These are phyloP conservation scores for Tulasnella calospora DNA, from an alignment of 768 basidiomycete species.

Conservation along the genomic window DNA sequence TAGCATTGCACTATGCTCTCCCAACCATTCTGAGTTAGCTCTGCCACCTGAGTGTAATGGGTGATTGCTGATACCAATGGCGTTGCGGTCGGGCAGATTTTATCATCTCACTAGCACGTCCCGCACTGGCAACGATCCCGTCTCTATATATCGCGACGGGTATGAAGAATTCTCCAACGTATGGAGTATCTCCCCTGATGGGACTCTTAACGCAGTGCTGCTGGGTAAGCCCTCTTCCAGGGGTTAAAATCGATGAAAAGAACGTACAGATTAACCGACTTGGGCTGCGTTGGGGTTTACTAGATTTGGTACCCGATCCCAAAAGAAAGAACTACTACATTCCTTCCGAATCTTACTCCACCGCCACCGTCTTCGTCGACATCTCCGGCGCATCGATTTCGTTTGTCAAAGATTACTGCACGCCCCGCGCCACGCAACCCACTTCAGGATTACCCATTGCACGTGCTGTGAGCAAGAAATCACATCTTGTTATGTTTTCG, in stretches of 20 bases:
- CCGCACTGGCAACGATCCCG: background rate
- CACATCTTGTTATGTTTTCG: too few species aligned
- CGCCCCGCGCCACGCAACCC: background rate
- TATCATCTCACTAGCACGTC: background rate
- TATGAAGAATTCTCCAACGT: background rate
- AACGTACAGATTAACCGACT: background rate
- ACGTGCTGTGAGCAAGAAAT: background rate
- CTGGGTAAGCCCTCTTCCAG: background rate
- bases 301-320: background rate
- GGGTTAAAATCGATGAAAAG: too few species aligned
- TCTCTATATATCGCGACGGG: too few species aligned
- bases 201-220: background rate
- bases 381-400: background rate
- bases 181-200: background rate
- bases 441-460: background rate
- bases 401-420: background rate
- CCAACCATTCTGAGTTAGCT: background rate
- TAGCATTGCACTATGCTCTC: too few species aligned
- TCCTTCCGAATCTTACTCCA: background rate
- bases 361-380: background rate
- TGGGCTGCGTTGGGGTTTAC: background rate
- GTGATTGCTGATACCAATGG: too few species aligned
- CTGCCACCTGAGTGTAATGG: background rate
- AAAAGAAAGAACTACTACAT: background rate
- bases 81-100: background rate